Conservation (phyloP, 257 asterid genomes). For the Nicotiana benthamiana region DNA sequence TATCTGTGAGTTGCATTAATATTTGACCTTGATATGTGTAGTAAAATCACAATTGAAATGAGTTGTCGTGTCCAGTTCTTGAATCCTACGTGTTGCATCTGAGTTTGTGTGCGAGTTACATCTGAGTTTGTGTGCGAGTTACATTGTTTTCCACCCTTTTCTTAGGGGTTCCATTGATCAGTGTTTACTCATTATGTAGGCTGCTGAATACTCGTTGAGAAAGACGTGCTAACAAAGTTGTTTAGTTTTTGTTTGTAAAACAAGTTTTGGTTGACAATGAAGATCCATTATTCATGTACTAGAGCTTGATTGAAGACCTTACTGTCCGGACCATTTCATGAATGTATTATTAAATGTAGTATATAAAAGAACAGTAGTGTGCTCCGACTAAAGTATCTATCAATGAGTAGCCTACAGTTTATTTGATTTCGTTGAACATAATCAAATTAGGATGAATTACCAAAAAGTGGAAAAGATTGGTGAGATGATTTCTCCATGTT, state of each 20-base stretch:
- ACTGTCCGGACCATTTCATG: too few species aligned
- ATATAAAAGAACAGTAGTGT: too few species aligned
- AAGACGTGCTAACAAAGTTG: not conserved
- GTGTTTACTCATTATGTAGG: not conserved
- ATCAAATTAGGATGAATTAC: too few species aligned
- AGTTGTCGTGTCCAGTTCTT: not conserved
- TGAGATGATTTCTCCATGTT: too few species aligned
- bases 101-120: not conserved
- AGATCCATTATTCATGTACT: not conserved
- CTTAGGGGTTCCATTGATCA: not conserved
- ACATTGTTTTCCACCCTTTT: not conserved
- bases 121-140: not conserved
- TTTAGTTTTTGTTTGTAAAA: not conserved
- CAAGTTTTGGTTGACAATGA: not conserved
- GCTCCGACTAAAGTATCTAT: too few species aligned
- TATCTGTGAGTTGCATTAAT: not conserved
- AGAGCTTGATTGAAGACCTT: not conserved
- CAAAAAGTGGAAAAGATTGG: too few species aligned
- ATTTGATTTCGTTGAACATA: too few species aligned
- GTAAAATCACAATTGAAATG: not conserved
- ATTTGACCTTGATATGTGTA: not conserved
- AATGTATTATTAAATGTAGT: too few species aligned
- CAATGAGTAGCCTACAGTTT: too few species aligned
- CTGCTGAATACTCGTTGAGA: not conserved
- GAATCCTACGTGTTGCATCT: not conserved